phyloP scores from a whole-genome alignment of 345 rosid species.

The Bretschneidera sinensis region DNA sequence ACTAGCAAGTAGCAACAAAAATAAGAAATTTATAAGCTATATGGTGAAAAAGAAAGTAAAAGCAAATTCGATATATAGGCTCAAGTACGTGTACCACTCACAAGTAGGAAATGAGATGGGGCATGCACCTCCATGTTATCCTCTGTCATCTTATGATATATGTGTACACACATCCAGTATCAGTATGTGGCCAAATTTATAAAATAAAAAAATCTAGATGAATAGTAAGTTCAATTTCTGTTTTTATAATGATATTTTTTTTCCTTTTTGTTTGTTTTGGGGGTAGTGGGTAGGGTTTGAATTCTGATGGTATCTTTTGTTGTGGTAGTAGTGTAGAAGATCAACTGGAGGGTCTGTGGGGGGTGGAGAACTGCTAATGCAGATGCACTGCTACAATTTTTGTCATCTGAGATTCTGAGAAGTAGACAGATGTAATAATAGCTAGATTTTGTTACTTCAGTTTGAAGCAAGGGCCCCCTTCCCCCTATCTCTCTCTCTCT shows the following conservation, averaged over 20 bases:
- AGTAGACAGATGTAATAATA: slow-evolving; percentile 41
- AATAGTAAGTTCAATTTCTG: not conserved
- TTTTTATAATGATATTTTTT: not conserved
- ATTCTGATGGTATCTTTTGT: not conserved
- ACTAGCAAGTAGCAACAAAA: too few relatives aligned
- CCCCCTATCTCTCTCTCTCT: not conserved
- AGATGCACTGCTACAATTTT: slow-evolving; percentile 28
- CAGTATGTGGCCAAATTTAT: too few relatives aligned
- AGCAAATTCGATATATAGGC: slow-evolving; percentile 14
- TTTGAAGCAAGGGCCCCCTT: slow-evolving; percentile 26
- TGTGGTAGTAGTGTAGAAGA: slow-evolving; percentile 8
- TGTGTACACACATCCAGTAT: not conserved
- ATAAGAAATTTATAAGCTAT: not conserved
- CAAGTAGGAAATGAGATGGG: slow-evolving; percentile 15
- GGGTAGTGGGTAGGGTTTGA: too few relatives aligned
- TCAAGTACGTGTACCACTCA: slow-evolving; percentile 20
- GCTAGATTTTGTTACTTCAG: slow-evolving; percentile 36
- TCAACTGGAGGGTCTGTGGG: not conserved
- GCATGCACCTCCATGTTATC: slow-evolving; percentile 4
- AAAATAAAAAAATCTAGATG: not conserved
- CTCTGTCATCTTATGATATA: not conserved
- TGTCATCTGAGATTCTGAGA: slow-evolving; percentile 41
- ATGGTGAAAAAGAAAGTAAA: not conserved
- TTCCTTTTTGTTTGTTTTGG: not conserved
- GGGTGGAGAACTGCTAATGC: slow-evolving; percentile 22